Conservation (phyloP, 192 early-diverging fungal species). For the Coemansia sp. region DNA sequence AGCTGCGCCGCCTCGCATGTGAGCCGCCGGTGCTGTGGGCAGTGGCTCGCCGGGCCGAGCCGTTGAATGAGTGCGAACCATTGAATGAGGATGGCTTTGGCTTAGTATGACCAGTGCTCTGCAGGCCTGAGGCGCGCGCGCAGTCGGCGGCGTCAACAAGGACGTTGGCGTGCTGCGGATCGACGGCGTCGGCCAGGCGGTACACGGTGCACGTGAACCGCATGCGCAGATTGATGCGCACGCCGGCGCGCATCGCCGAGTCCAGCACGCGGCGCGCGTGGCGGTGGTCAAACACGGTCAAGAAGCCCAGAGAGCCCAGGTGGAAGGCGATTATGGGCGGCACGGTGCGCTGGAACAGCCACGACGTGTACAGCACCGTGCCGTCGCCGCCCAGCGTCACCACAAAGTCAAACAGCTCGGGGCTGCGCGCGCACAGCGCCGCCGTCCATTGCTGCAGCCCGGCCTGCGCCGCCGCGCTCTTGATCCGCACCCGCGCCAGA, state of each 20-base stretch:
- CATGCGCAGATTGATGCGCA: slow-evolving; percentile 89
- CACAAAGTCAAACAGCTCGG: slow-evolving; percentile 84
- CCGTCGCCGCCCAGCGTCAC: slow-evolving; percentile 97
- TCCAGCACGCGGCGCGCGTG: slow-evolving; percentile 62
- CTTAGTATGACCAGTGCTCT: slow-evolving; percentile 27
- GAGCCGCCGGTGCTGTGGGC: slow-evolving; percentile 1
- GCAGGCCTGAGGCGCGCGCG: slow-evolving; percentile 40
- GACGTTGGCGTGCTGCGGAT: slow-evolving; percentile 45
- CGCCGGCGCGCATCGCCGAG: slow-evolving; percentile 65
- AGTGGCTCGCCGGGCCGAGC: background rate
- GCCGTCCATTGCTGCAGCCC: slow-evolving; percentile 76
- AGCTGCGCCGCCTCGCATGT: slow-evolving; percentile 11
- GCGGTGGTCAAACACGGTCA: slow-evolving; percentile 85
- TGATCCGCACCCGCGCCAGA: slow-evolving; percentile 52
- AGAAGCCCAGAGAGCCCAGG: slow-evolving; percentile 92
- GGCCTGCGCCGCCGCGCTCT: slow-evolving; percentile 45
- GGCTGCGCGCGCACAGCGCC: slow-evolving; percentile 67
- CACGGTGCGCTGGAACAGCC: slow-evolving; percentile 84
- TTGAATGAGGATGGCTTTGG: background rate
- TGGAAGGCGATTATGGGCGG: slow-evolving; percentile 96
- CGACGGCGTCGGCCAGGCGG: slow-evolving; percentile 52
- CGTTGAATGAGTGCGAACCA: background rate
- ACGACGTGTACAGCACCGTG: slow-evolving; percentile 91
- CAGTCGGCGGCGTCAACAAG: slow-evolving; percentile 50
- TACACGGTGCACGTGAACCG: slow-evolving; percentile 92